A percentile compares a stretch with the other conserved stretches of the same genome.
Conservation (phyloP, 257 asterid genomes). For the Solanum acaule region DNA sequence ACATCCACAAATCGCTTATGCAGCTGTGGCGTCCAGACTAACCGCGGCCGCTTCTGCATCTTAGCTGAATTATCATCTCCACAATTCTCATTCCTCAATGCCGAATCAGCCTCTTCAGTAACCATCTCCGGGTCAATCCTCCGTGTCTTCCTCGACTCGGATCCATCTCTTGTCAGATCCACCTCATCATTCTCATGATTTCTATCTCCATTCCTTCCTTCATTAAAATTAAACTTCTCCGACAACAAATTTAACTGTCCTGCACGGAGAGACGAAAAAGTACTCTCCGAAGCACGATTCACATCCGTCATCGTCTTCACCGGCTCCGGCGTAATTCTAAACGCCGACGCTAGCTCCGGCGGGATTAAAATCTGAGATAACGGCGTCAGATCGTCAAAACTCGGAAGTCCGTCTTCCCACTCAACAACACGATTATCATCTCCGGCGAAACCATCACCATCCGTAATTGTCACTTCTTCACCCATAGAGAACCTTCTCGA, state of each 20-base stretch:
- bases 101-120: constrained; percentile 8
- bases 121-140: constrained; percentile 2
- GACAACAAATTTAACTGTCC: background rate
- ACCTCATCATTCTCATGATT: constrained; percentile 1
- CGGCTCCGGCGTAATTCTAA: constrained; percentile 13
- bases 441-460: background rate
- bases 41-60: constrained; percentile 7
- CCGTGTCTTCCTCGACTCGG: constrained; percentile 8
- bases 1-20: constrained; percentile 21
- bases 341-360: constrained; percentile 13
- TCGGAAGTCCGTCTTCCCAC: constrained; percentile 16
- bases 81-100: background rate
- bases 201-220: background rate
- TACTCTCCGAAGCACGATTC: constrained; percentile 11
- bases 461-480: constrained; percentile 40
- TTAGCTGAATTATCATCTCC: background rate
- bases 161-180: constrained; percentile 8
- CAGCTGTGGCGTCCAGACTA: constrained; percentile 25
- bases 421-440: constrained; percentile 1
- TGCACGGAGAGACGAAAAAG: background rate
- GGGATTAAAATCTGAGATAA: constrained; percentile 12
- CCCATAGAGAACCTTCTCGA: constrained; percentile 28
- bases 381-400: constrained; percentile 14
- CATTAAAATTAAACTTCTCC: background rate
- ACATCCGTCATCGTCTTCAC: constrained; percentile 5